These are phyloP conservation scores for Bryoglossum gracile DNA, from an alignment of 495 filamentous ascomycete genomes.

Conservation along the genomic window DNA sequence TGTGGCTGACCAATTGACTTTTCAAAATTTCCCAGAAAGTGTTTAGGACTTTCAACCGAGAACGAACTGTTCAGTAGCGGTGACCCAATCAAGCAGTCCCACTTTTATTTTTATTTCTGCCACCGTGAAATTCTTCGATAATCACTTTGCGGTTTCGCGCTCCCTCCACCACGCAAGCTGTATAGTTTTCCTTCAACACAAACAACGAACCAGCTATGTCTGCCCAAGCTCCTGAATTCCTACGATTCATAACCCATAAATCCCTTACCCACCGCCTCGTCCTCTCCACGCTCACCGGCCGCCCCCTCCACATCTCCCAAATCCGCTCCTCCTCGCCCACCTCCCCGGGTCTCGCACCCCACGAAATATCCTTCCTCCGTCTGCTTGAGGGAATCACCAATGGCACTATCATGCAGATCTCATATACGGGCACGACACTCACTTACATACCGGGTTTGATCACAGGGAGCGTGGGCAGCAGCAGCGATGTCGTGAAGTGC, in stretches of 20 bases:
- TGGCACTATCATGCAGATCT: constrained; percentile 89
- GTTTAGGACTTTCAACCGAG: too few relatives aligned
- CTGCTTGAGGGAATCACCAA: constrained; percentile 93
- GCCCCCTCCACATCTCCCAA: constrained; percentile 81
- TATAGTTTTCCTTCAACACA: too few relatives aligned
- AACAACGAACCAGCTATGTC: constrained; percentile 15
- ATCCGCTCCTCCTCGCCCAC: constrained; percentile 82
- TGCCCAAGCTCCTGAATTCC: constrained; percentile 35
- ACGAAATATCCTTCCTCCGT: constrained; percentile 93
- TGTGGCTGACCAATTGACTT: too few relatives aligned
- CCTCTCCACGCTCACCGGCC: constrained; percentile 84
- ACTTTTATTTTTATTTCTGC: too few relatives aligned
- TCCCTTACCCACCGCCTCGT: constrained; percentile 78
- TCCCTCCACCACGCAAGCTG: not conserved
- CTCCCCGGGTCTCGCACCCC: constrained; percentile 77
- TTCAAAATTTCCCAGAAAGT: too few relatives aligned
- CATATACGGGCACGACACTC: constrained; percentile 86
- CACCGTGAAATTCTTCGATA: too few relatives aligned
- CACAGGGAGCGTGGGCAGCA: constrained; percentile 58
- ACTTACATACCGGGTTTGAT: constrained; percentile 90
- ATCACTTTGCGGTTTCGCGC: not conserved
- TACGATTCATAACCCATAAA: constrained; percentile 71
- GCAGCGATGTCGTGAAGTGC: constrained; percentile 68
- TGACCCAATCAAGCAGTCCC: too few relatives aligned
- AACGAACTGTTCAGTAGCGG: too few relatives aligned